Evolutionary conservation across 768 basidiomycete genomes (phyloP).

Genomic region (Pisolithus marmoratus): DNA sequence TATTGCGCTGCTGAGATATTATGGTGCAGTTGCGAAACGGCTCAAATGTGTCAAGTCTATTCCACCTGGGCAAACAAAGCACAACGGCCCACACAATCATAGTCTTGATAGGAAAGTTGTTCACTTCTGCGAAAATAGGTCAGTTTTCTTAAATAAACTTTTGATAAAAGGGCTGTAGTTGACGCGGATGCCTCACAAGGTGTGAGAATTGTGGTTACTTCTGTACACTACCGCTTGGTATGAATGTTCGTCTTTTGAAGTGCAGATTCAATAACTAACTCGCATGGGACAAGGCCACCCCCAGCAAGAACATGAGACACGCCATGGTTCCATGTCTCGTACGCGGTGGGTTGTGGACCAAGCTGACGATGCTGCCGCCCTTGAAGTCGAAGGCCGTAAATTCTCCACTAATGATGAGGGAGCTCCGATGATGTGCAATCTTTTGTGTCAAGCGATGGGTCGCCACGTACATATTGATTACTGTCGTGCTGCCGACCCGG

Average conservation of each 20-base stretch:
- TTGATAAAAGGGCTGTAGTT: too few relatives aligned
- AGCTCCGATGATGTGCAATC: conserved; percentile 52
- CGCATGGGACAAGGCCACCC: conserved; percentile 35
- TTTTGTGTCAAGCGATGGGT: conserved; percentile 45
- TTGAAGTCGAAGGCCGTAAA: conserved; percentile 46
- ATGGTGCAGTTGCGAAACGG: conserved; percentile 39
- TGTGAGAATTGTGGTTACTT: conserved; percentile 54
- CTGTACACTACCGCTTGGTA: conserved; percentile 53
- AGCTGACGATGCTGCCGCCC: conserved; percentile 32
- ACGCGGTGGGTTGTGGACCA: conserved; percentile 49
- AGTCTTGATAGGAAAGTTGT: conserved; percentile 38
- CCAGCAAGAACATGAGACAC: conserved; percentile 52
- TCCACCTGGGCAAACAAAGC: conserved; percentile 35
- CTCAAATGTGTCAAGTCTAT: conserved; percentile 45
- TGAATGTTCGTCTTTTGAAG: not conserved
- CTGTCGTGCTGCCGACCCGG: conserved; percentile 34
- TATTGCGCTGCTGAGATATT: not conserved
- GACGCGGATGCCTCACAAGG: conserved; percentile 18
- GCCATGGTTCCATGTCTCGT: conserved; percentile 52
- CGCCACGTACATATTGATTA: conserved; percentile 49
- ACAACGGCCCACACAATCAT: conserved; percentile 46
- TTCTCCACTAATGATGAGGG: conserved; percentile 46
- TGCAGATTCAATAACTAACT: not conserved
- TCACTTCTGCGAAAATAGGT: conserved; percentile 52
- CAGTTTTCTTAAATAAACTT: not conserved